Conservation (phyloP, 371 early-diverging fungal species). For the Apophysomyces variabilis region DNA sequence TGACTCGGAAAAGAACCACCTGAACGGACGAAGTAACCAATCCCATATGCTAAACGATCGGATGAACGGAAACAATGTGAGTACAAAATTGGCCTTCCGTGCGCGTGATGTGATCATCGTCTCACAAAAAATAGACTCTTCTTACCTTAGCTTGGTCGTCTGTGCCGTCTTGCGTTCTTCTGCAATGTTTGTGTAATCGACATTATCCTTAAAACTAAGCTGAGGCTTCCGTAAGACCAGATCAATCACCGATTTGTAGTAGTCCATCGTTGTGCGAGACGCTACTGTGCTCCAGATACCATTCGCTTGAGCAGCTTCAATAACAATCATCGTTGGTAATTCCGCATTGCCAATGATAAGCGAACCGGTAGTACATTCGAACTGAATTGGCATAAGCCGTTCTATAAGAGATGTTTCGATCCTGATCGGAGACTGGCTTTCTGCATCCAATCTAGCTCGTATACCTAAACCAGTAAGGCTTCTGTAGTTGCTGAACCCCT, state of each 20-base stretch:
- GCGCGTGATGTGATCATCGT: conserved; percentile 4
- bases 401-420: conserved; percentile 54
- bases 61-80: not conserved
- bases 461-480: conserved; percentile 7
- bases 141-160: conserved; percentile 2
- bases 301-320: conserved; percentile 61
- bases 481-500: not conserved
- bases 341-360: conserved; percentile 80
- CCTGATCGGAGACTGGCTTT: conserved; percentile 28
- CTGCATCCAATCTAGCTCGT: conserved; percentile 31
- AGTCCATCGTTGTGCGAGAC: conserved; percentile 63
- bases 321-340: conserved; percentile 66
- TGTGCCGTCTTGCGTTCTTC: not conserved
- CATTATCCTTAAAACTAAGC: conserved; percentile 65
- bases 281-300: conserved; percentile 67
- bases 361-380: conserved; percentile 73
- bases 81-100: not conserved
- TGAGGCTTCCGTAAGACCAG: conserved; percentile 59
- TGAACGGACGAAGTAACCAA: conserved; percentile 6
- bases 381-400: conserved; percentile 71
- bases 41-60: conserved; percentile 11
- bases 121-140: not conserved
- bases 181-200: conserved; percentile 62
- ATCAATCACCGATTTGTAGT: conserved; percentile 62
- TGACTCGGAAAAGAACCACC: conserved; percentile 23